Evolutionary conservation across 768 basidiomycete genomes (phyloP).

Genomic region (Filobasidium floriforme): DNA sequence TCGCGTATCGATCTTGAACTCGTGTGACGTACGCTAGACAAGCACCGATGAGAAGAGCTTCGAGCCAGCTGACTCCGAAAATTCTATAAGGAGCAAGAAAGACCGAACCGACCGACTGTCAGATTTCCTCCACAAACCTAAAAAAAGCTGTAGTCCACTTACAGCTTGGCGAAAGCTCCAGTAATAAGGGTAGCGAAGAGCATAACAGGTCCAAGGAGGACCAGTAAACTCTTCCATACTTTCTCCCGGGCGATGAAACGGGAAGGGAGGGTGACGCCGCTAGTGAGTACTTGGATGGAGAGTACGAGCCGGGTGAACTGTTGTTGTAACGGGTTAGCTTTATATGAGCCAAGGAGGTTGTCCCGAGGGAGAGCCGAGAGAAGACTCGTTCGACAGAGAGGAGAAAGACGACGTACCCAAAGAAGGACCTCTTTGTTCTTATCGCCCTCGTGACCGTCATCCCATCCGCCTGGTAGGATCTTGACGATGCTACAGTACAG

Average conservation of each 20-base stretch:
- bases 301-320: constrained; percentile 44
- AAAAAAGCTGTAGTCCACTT: constrained; percentile 2
- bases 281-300: constrained; percentile 45
- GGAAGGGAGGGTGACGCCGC: constrained; percentile 32
- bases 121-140: background rate
- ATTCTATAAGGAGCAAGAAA: constrained; percentile 3
- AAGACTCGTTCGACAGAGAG: background rate
- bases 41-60: constrained; percentile 24
- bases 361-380: background rate
- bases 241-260: constrained; percentile 16
- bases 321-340: background rate
- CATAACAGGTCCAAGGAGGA: constrained; percentile 27
- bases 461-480: constrained; percentile 25
- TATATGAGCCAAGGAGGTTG: no score
- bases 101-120: background rate
- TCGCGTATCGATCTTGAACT: background rate
- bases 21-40: constrained; percentile 24
- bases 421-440: constrained; percentile 18
- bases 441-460: constrained; percentile 20
- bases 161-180: constrained; percentile 25
- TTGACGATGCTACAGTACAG: constrained; percentile 16
- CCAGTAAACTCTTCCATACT: constrained; percentile 16
- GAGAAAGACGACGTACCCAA: constrained; percentile 24
- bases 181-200: constrained; percentile 13
- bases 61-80: constrained; percentile 23